These are phyloP conservation scores for Hanseniaspora lindneri DNA, from an alignment of 805 yeast species.

Conservation along the genomic window DNA sequence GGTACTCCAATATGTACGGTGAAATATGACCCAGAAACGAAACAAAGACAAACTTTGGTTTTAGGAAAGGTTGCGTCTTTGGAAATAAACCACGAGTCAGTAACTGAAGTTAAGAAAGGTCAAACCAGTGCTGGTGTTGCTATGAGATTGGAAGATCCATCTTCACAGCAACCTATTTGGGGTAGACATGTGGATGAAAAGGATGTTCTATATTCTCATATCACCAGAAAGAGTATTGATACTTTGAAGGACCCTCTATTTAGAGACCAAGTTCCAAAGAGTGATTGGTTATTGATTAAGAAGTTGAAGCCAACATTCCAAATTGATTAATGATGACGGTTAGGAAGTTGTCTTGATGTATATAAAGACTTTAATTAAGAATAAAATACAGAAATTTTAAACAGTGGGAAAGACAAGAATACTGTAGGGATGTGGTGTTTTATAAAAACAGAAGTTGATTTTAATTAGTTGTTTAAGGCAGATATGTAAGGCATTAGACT, in stretches of 20 bases:
- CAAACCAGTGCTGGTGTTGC: slow-evolving; percentile 98
- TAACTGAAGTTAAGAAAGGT: slow-evolving; percentile 74
- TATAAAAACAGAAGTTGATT: no score
- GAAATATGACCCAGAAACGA: slow-evolving; percentile 74
- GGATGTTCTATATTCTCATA: slow-evolving; percentile 80
- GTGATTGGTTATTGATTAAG: slow-evolving; percentile 88
- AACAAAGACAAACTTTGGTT: slow-evolving; percentile 50
- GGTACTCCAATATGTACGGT: slow-evolving; percentile 97
- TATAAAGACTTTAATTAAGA: neutral
- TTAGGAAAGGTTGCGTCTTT: slow-evolving; percentile 85
- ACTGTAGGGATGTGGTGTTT: no score
- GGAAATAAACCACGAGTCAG: slow-evolving; percentile 88
- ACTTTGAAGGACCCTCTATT: slow-evolving; percentile 97
- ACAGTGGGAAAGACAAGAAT: no score
- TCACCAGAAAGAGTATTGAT: slow-evolving; percentile 82
- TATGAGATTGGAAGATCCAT: slow-evolving; percentile 87
- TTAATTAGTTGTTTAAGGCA: no score
- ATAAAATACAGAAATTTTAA: no score
- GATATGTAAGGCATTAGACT: no score
- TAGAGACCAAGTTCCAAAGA: slow-evolving; percentile 85
- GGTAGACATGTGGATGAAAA: slow-evolving; percentile 97
- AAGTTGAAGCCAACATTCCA: slow-evolving; percentile 80
- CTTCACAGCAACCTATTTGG: slow-evolving; percentile 91
- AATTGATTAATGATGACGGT: slow-evolving; percentile 42
- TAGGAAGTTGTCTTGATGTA: neutral